Conservation (phyloP, 768 basidiomycete species). For the Lactifluus subvellereus region DNA sequence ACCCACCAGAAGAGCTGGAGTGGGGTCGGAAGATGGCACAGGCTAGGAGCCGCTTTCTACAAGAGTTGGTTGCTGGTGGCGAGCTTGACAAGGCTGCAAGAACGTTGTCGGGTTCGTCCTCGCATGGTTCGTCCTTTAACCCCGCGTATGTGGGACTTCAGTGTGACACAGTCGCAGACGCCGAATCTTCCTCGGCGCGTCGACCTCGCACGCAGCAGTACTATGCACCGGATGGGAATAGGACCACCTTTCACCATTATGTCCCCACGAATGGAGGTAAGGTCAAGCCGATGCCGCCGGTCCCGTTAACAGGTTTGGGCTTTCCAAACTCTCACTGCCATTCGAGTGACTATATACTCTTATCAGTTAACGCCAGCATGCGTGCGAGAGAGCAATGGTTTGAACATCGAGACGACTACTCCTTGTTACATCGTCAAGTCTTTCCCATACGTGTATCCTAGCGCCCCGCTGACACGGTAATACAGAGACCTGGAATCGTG, state of each 20-base stretch:
- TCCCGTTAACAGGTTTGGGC: constrained; percentile 20
- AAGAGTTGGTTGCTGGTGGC: constrained; percentile 52
- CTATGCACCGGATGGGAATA: constrained; percentile 21
- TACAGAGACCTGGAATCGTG: constrained; percentile 69
- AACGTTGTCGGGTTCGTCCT: constrained; percentile 19
- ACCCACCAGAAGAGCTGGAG: constrained; percentile 68
- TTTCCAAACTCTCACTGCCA: background rate
- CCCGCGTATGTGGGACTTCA: background rate
- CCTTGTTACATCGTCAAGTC: constrained; percentile 41
- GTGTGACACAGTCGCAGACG: constrained; percentile 1
- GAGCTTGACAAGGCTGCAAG: constrained; percentile 35
- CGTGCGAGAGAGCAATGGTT: constrained; percentile 14
- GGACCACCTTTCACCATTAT: constrained; percentile 26
- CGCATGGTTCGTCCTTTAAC: constrained; percentile 19
- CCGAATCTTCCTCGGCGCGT: constrained; percentile 17
- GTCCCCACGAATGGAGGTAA: constrained; percentile 22
- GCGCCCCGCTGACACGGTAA: constrained; percentile 11
- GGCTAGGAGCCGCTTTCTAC: constrained; percentile 64
- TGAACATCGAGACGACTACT: constrained; percentile 27
- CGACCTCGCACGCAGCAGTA: constrained; percentile 20
- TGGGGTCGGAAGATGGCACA: constrained; percentile 74
- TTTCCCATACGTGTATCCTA: constrained; percentile 2
- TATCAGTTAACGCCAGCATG: constrained; percentile 18
- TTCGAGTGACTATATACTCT: constrained; percentile 1
- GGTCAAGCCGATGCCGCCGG: constrained; percentile 5